Evolutionary conservation across 352 stramenopile genomes (phyloP), one percentile per base, ranked within the genome.

Genomic region (Pythium myriotylum): DNA sequence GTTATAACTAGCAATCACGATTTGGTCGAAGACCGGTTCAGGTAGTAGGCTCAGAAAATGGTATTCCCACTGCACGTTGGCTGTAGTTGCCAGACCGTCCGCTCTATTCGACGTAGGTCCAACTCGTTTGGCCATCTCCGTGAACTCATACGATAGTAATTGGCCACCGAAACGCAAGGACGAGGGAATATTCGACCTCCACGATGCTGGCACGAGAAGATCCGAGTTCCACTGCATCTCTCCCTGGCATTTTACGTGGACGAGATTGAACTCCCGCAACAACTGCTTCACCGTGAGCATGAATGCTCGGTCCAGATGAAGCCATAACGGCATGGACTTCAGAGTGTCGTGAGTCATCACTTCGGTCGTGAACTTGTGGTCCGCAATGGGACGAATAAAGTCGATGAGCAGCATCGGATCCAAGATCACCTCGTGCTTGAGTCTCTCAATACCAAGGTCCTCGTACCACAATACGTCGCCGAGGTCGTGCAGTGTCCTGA

Each of bases 261-360:
- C 60, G 23, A 67, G 24, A n/a, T 62, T 35, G 22, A 58, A 67
- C 6, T 47, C 41, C 40, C 64, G 48, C 5, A 74, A 37, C 14
- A 70, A 35, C 33, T 42, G 22, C 46, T 74, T 74, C 27, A 74
- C 22, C 13, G 46, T 52, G n/a, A 67, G 39, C 33, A 62, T 63
- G 2, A 48, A 50, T 7, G 67, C 10, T 2, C 20, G 27, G 17
- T 67, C 37, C 3, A 60, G 5, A 14, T 60, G n/a, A 24, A 43
- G 40, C 53, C 53, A 60, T 14, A 33, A 50, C 5, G 35, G 35
- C 1, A 54, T 35, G 4, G 19, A 2, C 24, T 32, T 50, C 3
- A 55, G 47, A 4, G 35, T 51, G 13, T 5, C 7, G 47, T 55
- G 33, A 35, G 29, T 10, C 29, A 35, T 35, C 29, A 35, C 29